Evolutionary conservation across 495 filamentous ascomycete species (phyloP), one percentile per base, ranked within the genome.

Genomic region (Diplogelasinospora grovesii): DNA sequence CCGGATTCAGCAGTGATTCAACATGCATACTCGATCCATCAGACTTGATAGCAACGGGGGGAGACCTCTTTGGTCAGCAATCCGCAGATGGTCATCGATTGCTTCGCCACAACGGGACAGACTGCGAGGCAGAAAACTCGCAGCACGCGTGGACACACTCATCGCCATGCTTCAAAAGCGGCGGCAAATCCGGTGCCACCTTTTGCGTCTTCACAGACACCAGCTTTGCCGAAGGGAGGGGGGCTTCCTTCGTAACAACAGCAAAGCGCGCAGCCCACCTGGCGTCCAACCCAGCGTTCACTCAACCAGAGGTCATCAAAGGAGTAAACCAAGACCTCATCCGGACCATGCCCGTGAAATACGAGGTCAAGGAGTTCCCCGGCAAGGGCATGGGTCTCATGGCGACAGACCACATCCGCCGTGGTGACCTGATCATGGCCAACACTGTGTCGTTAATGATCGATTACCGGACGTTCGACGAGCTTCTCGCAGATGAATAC

Each of bases 351-450:
- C 54, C 45, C 1, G 22, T 46, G 10, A 45, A 31, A 8, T 62
- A 60, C 47, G 47, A 53, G 10, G 46, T 57, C 28, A 41, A 48
- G 14, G 47, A 50, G 14, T 54, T 64, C 34, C 60, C 60, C 18
- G 60, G 58, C 11, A 64, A 60, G 32, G 60, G 58, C 22, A 52
- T 57, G 39, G 60, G 60, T 16, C 45, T 64, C 15, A 45, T 58
- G 1, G 60, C 60, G 20, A 53, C n/a, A 2, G 22, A 28, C 2
- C 43, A 33, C 37, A 61, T 64, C 45, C 39, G 22, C 10, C 46
- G 60, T 16, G 58, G 58, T 14, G 54, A 57, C 18, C 37, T 45
- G 7, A 61, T 64, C 48, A 50, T 64, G 39, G 56, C 52, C 35
- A 61, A 61, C 40, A 61, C 59, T 9, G 49, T 43, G 5, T 60